phyloP scores from a whole-genome alignment of 345 rosid genomes.

The Triadica sebifera region DNA sequence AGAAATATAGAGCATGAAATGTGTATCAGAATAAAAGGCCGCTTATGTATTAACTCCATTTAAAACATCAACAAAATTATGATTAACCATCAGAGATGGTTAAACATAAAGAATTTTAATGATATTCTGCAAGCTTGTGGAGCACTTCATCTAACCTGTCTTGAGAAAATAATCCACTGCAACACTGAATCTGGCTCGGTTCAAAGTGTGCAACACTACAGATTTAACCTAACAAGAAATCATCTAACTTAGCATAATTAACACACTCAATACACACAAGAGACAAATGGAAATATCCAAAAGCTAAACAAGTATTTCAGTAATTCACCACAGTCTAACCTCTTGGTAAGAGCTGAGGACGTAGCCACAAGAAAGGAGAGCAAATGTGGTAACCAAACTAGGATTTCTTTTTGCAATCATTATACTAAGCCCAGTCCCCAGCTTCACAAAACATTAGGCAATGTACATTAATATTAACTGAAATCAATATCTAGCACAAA shows the following conservation, averaged over 20 bases:
- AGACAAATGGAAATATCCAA: neutral
- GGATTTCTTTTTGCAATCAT: conserved; percentile 86
- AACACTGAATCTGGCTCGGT: conserved; percentile 87
- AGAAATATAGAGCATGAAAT: conserved; percentile 21
- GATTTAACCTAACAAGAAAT: conserved; percentile 68
- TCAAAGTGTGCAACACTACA: conserved; percentile 86
- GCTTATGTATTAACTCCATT: conserved; percentile 6
- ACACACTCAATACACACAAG: conserved; percentile 6
- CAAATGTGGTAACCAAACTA: conserved; percentile 76
- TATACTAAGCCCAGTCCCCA: conserved; percentile 97
- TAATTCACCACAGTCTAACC: conserved; percentile 41
- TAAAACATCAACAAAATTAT: conserved; percentile 5
- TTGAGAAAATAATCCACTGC: conserved; percentile 94
- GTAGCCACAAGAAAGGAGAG: conserved; percentile 90
- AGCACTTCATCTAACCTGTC: conserved; percentile 54
- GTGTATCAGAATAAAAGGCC: conserved; percentile 5
- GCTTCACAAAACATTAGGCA: conserved; percentile 39
- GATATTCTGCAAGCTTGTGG: conserved; percentile 4
- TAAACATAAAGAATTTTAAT: neutral
- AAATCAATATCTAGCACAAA: neutral
- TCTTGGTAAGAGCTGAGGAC: conserved; percentile 92
- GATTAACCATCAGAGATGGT: conserved; percentile 9
- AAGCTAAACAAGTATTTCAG: neutral
- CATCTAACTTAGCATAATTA: neutral
- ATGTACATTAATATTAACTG: conserved; percentile 17